Evolutionary conservation across 768 basidiomycete species (phyloP).

Genomic region (Cystofilobasidium capitatum): DNA sequence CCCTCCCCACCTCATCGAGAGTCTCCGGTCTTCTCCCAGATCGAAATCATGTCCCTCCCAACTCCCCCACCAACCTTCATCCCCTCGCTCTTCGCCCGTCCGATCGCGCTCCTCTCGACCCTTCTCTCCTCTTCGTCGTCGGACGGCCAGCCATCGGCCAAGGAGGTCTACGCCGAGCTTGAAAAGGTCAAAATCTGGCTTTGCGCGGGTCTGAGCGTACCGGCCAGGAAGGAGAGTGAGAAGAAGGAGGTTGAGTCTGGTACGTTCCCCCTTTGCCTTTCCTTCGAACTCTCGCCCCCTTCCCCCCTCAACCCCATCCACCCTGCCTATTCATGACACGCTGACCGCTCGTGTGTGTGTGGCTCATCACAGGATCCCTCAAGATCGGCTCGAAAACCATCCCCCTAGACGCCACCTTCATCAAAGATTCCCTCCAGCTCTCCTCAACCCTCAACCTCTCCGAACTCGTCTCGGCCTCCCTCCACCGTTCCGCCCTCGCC

Average conservation of each 20-base stretch:
- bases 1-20: too few relatives aligned
- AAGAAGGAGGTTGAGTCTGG: constrained; percentile 32
- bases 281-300: not conserved
- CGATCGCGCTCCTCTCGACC: not conserved
- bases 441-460: constrained; percentile 72
- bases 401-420: constrained; percentile 68
- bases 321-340: not conserved
- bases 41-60: not conserved
- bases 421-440: constrained; percentile 64
- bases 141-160: not conserved
- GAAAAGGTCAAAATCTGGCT: constrained; percentile 45
- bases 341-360: not conserved
- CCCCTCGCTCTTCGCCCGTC: not conserved
- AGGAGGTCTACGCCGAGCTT: constrained; percentile 33
- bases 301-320: not conserved
- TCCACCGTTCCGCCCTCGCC: constrained; percentile 26
- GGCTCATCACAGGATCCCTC: constrained; percentile 30
- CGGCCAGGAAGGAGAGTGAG: constrained; percentile 29
- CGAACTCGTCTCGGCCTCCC: constrained; percentile 60
- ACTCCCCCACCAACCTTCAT: not conserved
- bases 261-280: constrained; percentile 9
- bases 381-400: constrained; percentile 51
- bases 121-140: not conserved
- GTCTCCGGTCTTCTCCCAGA: not conserved
- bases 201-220: constrained; percentile 44